Percentiles rank a stretch among this genome's conserved stretches.
Conservation (phyloP, 305 asterid species). For the Fraxinus xanthoxyloides region DNA sequence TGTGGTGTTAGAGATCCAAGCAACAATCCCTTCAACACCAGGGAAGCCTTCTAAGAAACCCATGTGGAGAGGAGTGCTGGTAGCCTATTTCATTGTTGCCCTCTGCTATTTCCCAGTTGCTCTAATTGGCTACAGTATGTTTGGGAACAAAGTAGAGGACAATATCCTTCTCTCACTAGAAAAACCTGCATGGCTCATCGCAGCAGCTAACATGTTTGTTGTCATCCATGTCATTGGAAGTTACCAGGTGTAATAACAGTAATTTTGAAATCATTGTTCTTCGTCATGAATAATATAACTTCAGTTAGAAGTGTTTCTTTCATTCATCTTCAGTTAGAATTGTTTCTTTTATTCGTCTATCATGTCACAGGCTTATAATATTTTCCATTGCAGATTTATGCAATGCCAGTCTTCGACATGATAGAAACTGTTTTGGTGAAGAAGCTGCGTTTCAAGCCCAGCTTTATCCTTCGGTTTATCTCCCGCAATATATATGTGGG, state of each 20-base stretch:
- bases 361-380: neutral
- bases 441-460: neutral
- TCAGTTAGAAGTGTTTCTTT: neutral
- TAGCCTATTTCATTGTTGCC: neutral
- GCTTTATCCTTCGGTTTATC: neutral
- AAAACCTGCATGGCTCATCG: constrained; percentile 63
- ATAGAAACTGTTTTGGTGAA: neutral
- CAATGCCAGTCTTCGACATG: neutral
- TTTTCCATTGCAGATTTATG: neutral
- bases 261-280: neutral
- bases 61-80: neutral
- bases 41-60: neutral
- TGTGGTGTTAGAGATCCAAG: neutral
- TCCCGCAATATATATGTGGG: neutral
- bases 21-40: neutral
- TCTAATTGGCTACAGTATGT: constrained; percentile 37
- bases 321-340: neutral
- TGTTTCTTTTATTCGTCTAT: neutral
- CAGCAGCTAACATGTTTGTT: constrained; percentile 55
- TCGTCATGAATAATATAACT: neutral
- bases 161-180: constrained; percentile 39
- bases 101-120: neutral
- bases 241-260: constrained; percentile 41
- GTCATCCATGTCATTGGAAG: constrained; percentile 38
- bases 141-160: constrained; percentile 35